Evolutionary conservation across 495 filamentous ascomycete species (phyloP).

Genomic region (Neurospora sp.): DNA sequence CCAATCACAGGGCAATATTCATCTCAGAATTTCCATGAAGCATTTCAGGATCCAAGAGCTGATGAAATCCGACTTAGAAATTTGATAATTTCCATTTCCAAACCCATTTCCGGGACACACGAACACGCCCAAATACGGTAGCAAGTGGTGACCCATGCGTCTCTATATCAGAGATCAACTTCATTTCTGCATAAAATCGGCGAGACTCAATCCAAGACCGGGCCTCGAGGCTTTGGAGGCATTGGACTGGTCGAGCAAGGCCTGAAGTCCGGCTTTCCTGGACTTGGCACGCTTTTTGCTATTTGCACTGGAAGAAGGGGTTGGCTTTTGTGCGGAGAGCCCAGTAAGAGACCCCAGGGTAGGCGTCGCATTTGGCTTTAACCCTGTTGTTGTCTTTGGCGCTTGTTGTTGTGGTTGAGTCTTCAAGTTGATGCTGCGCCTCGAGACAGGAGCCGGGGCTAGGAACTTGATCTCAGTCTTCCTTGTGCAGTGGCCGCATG

Average conservation of each 20-base stretch:
- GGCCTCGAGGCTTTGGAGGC: slow-evolving; percentile 19
- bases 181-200: slow-evolving; percentile 42
- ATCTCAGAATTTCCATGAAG: too few species aligned
- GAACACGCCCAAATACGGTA: neutral
- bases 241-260: slow-evolving; percentile 36
- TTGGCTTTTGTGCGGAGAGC: slow-evolving; percentile 8
- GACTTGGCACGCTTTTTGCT: slow-evolving; percentile 46
- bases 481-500: slow-evolving; percentile 33
- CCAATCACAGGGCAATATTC: too few species aligned
- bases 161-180: neutral
- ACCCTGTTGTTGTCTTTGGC: slow-evolving; percentile 41
- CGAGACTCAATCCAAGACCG: slow-evolving; percentile 39
- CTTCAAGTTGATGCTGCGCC: slow-evolving; percentile 14
- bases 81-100: too few species aligned
- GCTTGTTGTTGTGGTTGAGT: slow-evolving; percentile 7
- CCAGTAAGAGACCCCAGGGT: neutral
- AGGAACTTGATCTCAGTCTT: slow-evolving; percentile 30
- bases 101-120: too few species aligned
- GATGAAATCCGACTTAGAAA: too few species aligned
- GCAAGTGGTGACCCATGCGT: neutral
- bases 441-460: slow-evolving; percentile 21
- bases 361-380: neutral
- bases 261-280: slow-evolving; percentile 44
- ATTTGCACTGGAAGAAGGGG: slow-evolving; percentile 30
- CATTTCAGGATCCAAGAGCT: too few species aligned